Evolutionary conservation across 1,284 basidiomycete genomes (phyloP).

Genomic region (Apiotrichum porosum): DNA sequence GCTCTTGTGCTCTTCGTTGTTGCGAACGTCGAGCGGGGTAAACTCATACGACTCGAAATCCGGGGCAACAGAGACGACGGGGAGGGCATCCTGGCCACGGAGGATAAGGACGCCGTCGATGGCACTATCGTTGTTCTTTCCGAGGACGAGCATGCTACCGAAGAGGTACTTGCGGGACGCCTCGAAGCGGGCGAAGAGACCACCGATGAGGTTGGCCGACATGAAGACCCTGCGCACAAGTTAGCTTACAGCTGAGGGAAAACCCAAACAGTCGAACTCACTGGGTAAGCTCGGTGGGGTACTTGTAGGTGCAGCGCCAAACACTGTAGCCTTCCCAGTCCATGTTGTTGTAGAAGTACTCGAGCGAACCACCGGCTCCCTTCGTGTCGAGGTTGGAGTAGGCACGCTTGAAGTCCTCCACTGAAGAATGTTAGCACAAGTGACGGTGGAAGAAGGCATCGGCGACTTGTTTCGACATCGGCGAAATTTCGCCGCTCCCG

Average conservation of each 20-base stretch:
- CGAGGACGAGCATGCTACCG: conserved; percentile 86
- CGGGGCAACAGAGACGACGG: conserved; percentile 76
- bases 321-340: conserved; percentile 87
- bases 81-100: conserved; percentile 64
- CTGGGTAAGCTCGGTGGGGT: conserved; percentile 88
- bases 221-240: too few species aligned
- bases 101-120: conserved; percentile 76
- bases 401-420: too few species aligned
- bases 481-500: too few species aligned
- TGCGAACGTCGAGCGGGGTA: conserved; percentile 59
- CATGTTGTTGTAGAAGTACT: conserved; percentile 88
- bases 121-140: conserved; percentile 66
- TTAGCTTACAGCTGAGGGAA: too few species aligned
- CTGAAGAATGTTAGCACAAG: too few species aligned
- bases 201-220: conserved; percentile 75
- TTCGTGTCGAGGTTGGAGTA: conserved; percentile 97
- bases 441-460: too few species aligned
- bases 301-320: conserved; percentile 69
- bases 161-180: conserved; percentile 93
- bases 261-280: too few species aligned
- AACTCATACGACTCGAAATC: conserved; percentile 84
- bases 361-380: conserved; percentile 64
- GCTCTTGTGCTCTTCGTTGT: conserved; percentile 63
- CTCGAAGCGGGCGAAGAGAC: conserved; percentile 94
- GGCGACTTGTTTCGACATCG: too few species aligned